Evolutionary conservation across 305 asterid genomes (phyloP).

Genomic region (Fraxinus angustifolia): DNA sequence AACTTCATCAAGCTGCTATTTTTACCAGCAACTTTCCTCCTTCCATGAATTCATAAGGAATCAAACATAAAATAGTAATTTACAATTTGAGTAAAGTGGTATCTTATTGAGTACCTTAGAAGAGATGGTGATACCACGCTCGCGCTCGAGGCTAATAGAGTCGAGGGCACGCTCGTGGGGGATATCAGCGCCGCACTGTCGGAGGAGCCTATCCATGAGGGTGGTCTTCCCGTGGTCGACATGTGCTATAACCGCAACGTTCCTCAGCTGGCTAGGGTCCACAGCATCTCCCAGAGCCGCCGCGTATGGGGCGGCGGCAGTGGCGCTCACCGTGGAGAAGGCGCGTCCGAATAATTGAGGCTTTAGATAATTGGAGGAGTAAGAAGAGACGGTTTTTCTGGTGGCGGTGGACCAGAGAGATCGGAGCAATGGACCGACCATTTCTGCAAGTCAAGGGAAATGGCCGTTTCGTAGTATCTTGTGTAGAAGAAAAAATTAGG

Average conservation of each 20-base stretch:
- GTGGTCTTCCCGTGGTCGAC: conserved; percentile 99
- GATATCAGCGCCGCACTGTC: conserved; percentile 97
- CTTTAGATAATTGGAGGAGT: conserved; percentile 30
- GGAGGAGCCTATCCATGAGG: conserved; percentile 93
- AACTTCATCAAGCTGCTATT: not conserved
- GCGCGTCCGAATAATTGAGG: conserved; percentile 31
- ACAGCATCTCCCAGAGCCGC: conserved; percentile 35
- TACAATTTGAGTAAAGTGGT: not conserved
- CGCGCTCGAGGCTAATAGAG: conserved; percentile 88
- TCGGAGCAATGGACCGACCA: conserved; percentile 75
- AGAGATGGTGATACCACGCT: conserved; percentile 94
- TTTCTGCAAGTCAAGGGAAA: conserved; percentile 32
- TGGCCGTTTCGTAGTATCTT: conserved; percentile 25
- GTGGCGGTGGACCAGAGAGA: conserved; percentile 61
- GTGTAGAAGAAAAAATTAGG: conserved; percentile 18
- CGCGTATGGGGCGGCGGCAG: conserved; percentile 43
- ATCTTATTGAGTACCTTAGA: conserved; percentile 58
- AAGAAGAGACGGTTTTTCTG: conserved; percentile 35
- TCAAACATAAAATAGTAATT: not conserved
- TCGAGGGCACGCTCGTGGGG: conserved; percentile 96
- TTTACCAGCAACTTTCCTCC: not conserved
- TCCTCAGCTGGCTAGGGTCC: conserved; percentile 70
- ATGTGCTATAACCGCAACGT: conserved; percentile 95
- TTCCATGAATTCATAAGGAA: not conserved
- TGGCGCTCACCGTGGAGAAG: conserved; percentile 51